phyloP scores from a whole-genome alignment of 2,329 filamentous ascomycete species.

The Arthrobotrys pseudoclavata region DNA sequence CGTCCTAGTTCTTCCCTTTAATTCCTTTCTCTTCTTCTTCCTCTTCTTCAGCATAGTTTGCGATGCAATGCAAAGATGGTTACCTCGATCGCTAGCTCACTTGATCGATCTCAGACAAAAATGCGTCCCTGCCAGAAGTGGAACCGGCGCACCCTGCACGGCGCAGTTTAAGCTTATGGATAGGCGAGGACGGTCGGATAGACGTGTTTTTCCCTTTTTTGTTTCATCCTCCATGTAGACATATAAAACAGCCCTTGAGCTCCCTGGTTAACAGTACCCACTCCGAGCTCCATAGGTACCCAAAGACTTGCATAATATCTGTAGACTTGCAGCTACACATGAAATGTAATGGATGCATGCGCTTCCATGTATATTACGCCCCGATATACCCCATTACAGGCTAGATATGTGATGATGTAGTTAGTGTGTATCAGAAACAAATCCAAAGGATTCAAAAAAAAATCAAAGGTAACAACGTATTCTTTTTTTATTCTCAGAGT shows the following conservation, averaged over 20 bases:
- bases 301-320: background rate
- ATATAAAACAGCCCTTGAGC: no score
- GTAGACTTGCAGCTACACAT: background rate
- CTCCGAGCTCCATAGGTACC: no score
- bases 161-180: conserved; percentile 14
- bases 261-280: no score
- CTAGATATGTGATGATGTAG: conserved; percentile 7
- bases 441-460: background rate
- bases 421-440: background rate
- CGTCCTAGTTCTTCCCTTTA: no score
- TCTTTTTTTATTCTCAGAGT: conserved; percentile 18
- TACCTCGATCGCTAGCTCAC: no score
- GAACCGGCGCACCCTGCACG: background rate
- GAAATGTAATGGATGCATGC: background rate
- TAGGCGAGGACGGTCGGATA: conserved; percentile 12
- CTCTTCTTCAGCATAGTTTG: no score
- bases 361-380: background rate
- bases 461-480: background rate
- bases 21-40: no score
- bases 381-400: background rate
- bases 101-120: no score
- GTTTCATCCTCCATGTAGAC: background rate
- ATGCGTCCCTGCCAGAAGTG: conserved; percentile 5
- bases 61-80: no score
- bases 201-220: background rate